Evolutionary conservation across 1,284 basidiomycete species (phyloP), one percentile per base, ranked within the genome.

Genomic region (Inonotus obliquus): DNA sequence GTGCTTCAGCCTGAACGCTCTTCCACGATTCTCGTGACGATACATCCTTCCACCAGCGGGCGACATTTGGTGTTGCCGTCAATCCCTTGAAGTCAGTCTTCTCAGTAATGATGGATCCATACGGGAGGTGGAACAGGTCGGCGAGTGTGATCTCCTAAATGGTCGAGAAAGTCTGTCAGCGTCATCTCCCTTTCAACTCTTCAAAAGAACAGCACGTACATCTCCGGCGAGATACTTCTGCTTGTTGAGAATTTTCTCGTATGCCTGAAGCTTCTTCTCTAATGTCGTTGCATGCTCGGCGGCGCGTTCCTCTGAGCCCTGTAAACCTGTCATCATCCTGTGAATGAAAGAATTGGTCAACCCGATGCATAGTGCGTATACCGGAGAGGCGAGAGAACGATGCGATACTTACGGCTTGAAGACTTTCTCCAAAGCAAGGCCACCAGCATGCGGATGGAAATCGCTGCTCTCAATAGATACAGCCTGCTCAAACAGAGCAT

Each of bases 151-250:
- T 47, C 14, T 38, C 44, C 35, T 51, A 14, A 17, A 17, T 9
- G 29, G n/a, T 14, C 1, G 41, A 17, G 41, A 44, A 21, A 59
- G 19, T 57, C 51, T 51, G 27, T 38, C 29, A 21, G n/a, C 25
- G 37, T 29, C 17, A 45, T 29, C 25, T 48, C n/a, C 21, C n/a
- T n/a, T n/a, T 10, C 23, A 17, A 13, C 4, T 35, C 14, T 44
- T 35, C 9, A 21, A n/a, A n/a, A 11, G 2, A 11, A 59, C 17
- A 29, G 23, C 11, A 69, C 73, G 64, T 55, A 75, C 76, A 63
- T 80, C 70, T 10, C 80, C 79, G 25, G 75, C 79, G 14, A 83
- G 59, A 62, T 79, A 83, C 58, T 75, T 78, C 61, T 78, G 74
- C 68, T 78, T 81, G 55, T 71, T 61, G 14, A 84, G 74, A 51